Conservation (phyloP, 139 green algal species). For the Haematococcus sp. region DNA sequence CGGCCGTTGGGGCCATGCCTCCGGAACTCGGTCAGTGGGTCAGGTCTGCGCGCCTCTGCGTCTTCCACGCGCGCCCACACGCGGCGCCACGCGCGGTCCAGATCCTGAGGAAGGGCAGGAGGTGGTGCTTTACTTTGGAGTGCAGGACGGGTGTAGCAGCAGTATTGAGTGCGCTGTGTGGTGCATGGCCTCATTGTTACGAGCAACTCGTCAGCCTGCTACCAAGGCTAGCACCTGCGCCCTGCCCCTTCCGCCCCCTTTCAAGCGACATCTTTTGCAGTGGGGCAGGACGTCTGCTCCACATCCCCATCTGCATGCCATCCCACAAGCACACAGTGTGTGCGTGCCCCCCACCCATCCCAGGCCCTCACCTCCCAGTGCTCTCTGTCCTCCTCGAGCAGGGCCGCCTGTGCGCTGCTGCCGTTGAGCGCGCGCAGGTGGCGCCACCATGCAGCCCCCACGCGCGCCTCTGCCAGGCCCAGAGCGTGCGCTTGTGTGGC, state of each 20-base stretch:
- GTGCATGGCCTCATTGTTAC: no score
- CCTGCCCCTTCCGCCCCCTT: no score
- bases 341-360: no score
- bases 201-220: no score
- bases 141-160: no score
- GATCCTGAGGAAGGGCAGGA: not conserved
- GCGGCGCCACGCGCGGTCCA: not conserved
- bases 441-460: conserved; percentile 34
- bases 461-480: conserved; percentile 30
- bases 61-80: not conserved
- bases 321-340: no score
- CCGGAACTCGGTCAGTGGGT: not conserved
- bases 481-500: conserved; percentile 32
- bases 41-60: not conserved
- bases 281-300: no score
- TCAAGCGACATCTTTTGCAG: no score
- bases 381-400: conserved; percentile 26
- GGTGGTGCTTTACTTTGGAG: no score
- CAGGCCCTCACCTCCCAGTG: conserved; percentile 15
- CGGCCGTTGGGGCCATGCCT: not conserved
- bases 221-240: no score
- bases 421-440: conserved; percentile 25
- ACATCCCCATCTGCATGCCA: no score
- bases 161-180: no score
- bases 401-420: conserved; percentile 2